A percentile compares a stretch with the other conserved stretches of the same genome.
These are phyloP conservation scores for Aegilops speltoides DNA, from an alignment of 176 grass and related monocot species.

Conservation along the genomic window DNA sequence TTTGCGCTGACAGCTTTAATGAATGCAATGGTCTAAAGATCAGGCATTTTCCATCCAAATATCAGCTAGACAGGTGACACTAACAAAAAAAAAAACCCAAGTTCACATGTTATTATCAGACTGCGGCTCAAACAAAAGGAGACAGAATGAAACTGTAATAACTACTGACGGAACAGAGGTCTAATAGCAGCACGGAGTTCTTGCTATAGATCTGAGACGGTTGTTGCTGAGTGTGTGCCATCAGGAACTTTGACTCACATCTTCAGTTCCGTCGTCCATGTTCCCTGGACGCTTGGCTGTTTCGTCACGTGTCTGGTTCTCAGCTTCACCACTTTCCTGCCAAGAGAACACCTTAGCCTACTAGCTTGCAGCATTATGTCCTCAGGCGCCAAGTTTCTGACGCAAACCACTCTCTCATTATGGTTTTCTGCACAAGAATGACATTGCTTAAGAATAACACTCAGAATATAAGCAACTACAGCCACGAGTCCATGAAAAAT, in stretches of 20 bases:
- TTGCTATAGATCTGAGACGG: neutral
- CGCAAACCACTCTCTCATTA: constrained; percentile 75
- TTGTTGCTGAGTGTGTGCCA: neutral
- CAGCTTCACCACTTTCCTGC: constrained; percentile 88
- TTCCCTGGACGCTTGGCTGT: constrained; percentile 73
- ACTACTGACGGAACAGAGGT: neutral
- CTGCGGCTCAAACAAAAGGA: neutral
- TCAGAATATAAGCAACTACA: neutral
- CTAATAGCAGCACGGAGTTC: neutral
- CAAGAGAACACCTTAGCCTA: constrained; percentile 73
- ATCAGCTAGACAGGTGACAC: neutral
- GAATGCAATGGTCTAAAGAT: neutral
- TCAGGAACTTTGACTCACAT: constrained; percentile 46
- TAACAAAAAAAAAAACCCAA: neutral
- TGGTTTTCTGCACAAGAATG: constrained; percentile 61
- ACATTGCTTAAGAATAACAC: neutral
- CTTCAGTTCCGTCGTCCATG: constrained; percentile 82
- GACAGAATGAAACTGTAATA: neutral
- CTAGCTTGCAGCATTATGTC: constrained; percentile 79
- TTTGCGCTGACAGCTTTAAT: neutral
- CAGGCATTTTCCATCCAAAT: too few relatives aligned
- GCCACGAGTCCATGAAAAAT: neutral
- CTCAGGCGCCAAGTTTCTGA: constrained; percentile 66
- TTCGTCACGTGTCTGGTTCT: constrained; percentile 78
- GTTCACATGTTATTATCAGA: constrained; percentile 1